Evolutionary conservation across 2,329 filamentous ascomycete species (phyloP).

Genomic region (Neonectria magnoliae): DNA sequence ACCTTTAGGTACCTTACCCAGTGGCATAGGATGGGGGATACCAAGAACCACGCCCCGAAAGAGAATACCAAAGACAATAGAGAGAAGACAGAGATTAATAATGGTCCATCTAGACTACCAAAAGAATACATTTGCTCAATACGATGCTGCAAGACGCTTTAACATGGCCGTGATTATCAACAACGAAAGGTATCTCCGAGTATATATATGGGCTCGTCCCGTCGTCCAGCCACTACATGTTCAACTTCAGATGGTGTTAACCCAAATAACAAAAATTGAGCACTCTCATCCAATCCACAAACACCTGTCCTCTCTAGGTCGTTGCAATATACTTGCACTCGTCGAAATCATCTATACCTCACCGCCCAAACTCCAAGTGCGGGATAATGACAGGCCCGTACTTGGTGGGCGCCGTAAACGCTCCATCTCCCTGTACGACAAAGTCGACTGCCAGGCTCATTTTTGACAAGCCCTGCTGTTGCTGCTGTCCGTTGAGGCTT

Average conservation of each 20-base stretch:
- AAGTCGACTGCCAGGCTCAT: constrained; percentile 94
- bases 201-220: constrained; percentile 34
- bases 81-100: constrained; percentile 29
- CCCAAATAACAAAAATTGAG: not conserved
- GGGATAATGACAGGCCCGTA: constrained; percentile 97
- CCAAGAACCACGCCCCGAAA: not conserved
- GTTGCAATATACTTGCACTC: not conserved
- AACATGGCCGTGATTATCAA: constrained; percentile 23
- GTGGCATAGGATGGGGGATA: constrained; percentile 5
- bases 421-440: constrained; percentile 91
- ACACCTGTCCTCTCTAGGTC: not conserved
- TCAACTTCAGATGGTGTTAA: constrained; percentile 16
- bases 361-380: constrained; percentile 76
- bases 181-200: constrained; percentile 36
- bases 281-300: not conserved
- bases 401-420: constrained; percentile 85
- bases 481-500: constrained; percentile 48
- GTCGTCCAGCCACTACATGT: constrained; percentile 34
- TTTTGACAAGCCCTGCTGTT: constrained; percentile 64
- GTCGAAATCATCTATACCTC: constrained; percentile 10
- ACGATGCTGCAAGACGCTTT: not conserved
- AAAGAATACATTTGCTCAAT: not conserved
- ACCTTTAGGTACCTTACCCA: constrained; percentile 56
- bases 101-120: not conserved
- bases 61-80: constrained; percentile 15